Conservation (phyloP, 225 moss, liverwort and hornwort species). For the Takakia lepidozioides region DNA sequence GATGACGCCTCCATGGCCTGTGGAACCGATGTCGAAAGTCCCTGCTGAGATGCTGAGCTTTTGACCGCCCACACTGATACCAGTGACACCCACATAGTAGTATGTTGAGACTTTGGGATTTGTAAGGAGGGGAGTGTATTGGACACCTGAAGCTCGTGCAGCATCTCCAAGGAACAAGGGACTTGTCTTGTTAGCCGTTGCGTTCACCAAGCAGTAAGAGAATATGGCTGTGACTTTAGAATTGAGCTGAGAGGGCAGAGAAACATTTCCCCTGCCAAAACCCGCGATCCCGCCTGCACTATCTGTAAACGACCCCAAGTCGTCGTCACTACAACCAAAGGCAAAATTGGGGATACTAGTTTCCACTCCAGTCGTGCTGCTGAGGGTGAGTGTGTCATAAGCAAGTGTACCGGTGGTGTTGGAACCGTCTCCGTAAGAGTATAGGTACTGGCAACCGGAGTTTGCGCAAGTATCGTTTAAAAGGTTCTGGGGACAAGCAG, state of each 20-base stretch:
- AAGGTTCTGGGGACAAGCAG: too few species aligned
- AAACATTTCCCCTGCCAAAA: constrained; percentile 7
- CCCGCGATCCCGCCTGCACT: constrained; percentile 11
- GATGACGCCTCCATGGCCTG: constrained; percentile 11
- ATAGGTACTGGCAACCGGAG: constrained; percentile 13
- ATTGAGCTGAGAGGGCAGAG: constrained; percentile 7
- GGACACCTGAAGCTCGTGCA: constrained; percentile 7
- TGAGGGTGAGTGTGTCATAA: constrained; percentile 9
- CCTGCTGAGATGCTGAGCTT: constrained; percentile 5
- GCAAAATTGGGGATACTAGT: constrained; percentile 3
- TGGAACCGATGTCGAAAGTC: constrained; percentile 1
- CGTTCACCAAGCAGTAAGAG: constrained; percentile 16
- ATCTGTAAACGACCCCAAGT: constrained; percentile 12
- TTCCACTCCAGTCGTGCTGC: not conserved
- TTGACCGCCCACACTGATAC: constrained; percentile 16
- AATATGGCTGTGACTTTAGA: constrained; percentile 1
- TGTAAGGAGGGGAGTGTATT: constrained; percentile 9
- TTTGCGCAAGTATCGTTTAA: too few species aligned
- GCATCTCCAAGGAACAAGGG: constrained; percentile 19
- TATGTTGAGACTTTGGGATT: constrained; percentile 11
- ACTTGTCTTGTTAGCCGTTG: constrained; percentile 7
- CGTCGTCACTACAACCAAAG: constrained; percentile 20
- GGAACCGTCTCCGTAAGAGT: constrained; percentile 17
- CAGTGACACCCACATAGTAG: constrained; percentile 13
- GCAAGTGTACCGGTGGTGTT: constrained; percentile 15